A percentile compares a stretch with the other conserved stretches of the same genome.
These are phyloP conservation scores for Podospora australis DNA, from an alignment of 495 filamentous ascomycete genomes.

Conservation along the genomic window DNA sequence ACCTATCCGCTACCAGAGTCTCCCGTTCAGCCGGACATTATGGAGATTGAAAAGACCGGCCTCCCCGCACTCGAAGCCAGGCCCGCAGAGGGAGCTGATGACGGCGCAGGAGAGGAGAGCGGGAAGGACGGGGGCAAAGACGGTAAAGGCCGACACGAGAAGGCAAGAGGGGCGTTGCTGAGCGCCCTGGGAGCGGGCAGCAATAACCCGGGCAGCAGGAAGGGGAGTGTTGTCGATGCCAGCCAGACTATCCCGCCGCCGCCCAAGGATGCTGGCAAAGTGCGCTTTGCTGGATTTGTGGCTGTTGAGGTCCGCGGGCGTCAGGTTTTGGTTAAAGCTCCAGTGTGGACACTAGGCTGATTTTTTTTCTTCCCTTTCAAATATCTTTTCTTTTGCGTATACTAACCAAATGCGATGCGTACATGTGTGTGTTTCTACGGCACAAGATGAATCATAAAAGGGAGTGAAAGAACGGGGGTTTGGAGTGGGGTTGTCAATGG, in stretches of 20 bases:
- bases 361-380: not conserved
- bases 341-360: conserved; percentile 65
- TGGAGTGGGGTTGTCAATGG: no score
- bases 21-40: conserved; percentile 57
- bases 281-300: conserved; percentile 80
- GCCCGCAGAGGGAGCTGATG: conserved; percentile 43
- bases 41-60: conserved; percentile 72
- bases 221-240: conserved; percentile 30
- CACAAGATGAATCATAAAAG: no score
- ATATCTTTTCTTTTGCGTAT: not conserved
- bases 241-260: conserved; percentile 34
- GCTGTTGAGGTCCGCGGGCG: conserved; percentile 77
- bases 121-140: conserved; percentile 36
- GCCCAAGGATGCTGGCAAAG: conserved; percentile 43
- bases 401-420: not conserved
- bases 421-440: no score
- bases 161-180: conserved; percentile 32
- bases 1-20: conserved; percentile 74
- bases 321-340: conserved; percentile 80
- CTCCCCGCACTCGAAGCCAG: conserved; percentile 63
- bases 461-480: no score
- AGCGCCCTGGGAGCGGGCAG: conserved; percentile 26
- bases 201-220: conserved; percentile 27
- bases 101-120: conserved; percentile 40
- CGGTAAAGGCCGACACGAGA: conserved; percentile 30